Base-by-base conservation (phyloP, 495 filamentous ascomycete species). In the Entonaema liquescens region DNA sequence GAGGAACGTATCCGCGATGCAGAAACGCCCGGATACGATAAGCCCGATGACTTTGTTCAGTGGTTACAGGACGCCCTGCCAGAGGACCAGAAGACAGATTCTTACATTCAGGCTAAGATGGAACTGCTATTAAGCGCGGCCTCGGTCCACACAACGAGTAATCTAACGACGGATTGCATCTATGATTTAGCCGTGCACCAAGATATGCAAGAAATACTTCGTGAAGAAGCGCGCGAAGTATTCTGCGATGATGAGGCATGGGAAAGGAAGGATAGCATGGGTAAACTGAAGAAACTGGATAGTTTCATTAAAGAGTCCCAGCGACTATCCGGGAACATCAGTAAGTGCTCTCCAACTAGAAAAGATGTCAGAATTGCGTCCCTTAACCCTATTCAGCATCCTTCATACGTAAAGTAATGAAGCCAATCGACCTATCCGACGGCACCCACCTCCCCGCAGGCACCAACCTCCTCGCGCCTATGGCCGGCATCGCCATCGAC, bases 291-390 rank as follows among this genome's bases (percentile, higher is more conserved):
- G 56, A 85, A 85, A 70, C 59, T 89, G 59, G 87, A 89, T 73
- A 84, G 80, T 61, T 87, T 88, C 70, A 80, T 88, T 54, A 84
- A 85, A 52, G 87, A 89, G 67, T 77, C 78, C 9, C 80, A 83
- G 59, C 76, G 87, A 5, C 74, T 83, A 28, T 80, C 83, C 15
- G 73, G 77, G 5, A 80, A 79, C 62, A 23, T 82, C 29, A 77
- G 82, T 80, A 78, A 76, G 81, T 79, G 9, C 2, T 49, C 11
- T 3, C 12, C 25, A 15, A 56, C 12, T 6, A 33, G 17, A 17
- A 2, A 12, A 35, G 59, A 53, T 29, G 0, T 33, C 5, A 53
- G 7, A 53, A n/a, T 9, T 17, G 13, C 25, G 5, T 4, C 25
- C 50, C 17, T 25, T 29, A 47, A 47, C 50, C 50, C 12, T 26